Percentiles rank a stretch among this genome's conserved stretches.
phyloP scores from a whole-genome alignment of 2,329 filamentous ascomycete genomes.

The Fusarium annulatum region DNA sequence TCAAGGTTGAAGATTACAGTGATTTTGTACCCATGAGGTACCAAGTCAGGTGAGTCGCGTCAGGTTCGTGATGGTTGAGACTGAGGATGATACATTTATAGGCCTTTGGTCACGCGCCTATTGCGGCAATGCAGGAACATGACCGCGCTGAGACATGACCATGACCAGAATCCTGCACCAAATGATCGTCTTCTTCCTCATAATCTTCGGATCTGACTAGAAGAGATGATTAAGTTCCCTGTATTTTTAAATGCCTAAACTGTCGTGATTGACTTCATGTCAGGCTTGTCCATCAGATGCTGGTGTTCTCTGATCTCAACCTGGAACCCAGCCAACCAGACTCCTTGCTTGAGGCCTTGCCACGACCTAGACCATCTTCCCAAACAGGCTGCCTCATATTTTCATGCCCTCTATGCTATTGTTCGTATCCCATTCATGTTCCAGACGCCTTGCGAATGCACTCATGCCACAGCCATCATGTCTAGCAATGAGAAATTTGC shows the following conservation, averaged over 20 bases:
- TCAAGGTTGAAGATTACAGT: neutral
- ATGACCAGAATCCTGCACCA: constrained; percentile 25
- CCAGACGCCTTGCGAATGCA: constrained; percentile 32
- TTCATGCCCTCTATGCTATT: constrained; percentile 12
- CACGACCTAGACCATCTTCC: constrained; percentile 10
- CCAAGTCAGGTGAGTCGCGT: constrained; percentile 38
- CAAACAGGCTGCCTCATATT: constrained; percentile 2
- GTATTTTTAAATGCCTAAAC: constrained; percentile 1
- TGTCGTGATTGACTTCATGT: constrained; percentile 35
- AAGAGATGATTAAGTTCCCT: constrained; percentile 17
- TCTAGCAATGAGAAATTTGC: neutral
- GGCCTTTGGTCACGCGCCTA: constrained; percentile 27
- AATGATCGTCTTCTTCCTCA: constrained; percentile 24
- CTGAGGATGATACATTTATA: constrained; percentile 28
- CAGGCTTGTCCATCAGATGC: constrained; percentile 38
- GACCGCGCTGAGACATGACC: constrained; percentile 34
- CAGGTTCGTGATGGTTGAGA: constrained; percentile 37
- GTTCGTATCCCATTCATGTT: constrained; percentile 15
- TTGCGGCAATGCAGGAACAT: constrained; percentile 37
- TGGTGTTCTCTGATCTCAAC: constrained; percentile 24
- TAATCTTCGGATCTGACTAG: constrained; percentile 24
- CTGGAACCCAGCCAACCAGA: constrained; percentile 12
- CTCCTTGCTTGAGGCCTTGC: constrained; percentile 15
- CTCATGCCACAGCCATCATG: neutral
- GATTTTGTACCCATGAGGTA: constrained; percentile 4